Evolutionary conservation across 345 rosid genomes (phyloP), one percentile per base, ranked within the genome.

Genomic region (Brassica juncea): DNA sequence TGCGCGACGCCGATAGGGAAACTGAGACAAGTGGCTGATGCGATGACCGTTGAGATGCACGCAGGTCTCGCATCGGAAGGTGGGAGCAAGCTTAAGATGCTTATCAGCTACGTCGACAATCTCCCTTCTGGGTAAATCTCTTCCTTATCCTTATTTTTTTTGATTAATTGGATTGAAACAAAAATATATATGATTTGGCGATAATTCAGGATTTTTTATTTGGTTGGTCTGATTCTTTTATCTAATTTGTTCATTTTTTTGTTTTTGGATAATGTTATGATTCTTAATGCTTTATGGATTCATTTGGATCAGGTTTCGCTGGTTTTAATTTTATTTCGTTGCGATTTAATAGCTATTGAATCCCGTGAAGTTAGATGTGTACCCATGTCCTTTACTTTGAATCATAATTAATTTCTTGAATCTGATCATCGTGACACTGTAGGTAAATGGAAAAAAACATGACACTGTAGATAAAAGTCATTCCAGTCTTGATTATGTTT

Each of bases 71-170:
- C 93, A 6, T 92, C 95, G 62, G 98, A 96, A 71, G 97, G 94
- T 75, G 98, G 98, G n/a, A 89, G 97, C 85, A 90, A 93, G 83
- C 98, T 96, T 78, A 93, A 96, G 90, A 96, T 96, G 99, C 79
- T 93, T 72, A 89, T 96, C 82, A 96, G 92, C 95, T 92, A 75
- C 59, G 99, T 93, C 11, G 97, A 92, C 72, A 92, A 89, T 78
- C 97, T 96, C 28, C 99, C 98, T 21, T 85, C 95, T 61, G 98
- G 98, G 99, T 93, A 88, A 32, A 1, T 2, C 10, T 34, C 0
- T 10, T 14, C 15, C 4, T 21, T 25, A 2, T 16, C 9, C 6
- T 58, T 0, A 16, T 34, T 66, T 44, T 49, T 32, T 64, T 35
- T 9, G 57, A 35, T 57, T 8, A 65, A n/a, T 72, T 73, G 19